A percentile compares a stretch with the other conserved stretches of the same genome.
Evolutionary conservation across 169 alveolate genomes (phyloP).

Genomic region (Besnoitia besnoiti): DNA sequence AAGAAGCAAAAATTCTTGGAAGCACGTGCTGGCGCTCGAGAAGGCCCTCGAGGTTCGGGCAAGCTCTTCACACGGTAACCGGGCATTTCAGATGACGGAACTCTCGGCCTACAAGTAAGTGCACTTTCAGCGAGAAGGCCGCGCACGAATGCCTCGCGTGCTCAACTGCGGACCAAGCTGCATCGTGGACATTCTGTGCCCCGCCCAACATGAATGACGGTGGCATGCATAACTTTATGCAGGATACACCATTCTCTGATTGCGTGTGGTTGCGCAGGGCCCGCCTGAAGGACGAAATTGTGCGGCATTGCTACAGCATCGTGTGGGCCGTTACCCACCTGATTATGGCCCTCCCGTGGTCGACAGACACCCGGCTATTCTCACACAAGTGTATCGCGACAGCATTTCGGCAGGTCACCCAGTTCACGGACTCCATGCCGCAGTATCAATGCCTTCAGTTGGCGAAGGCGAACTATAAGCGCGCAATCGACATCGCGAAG

Average conservation of each 20-base stretch:
- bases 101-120: not conserved
- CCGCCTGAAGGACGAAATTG: not conserved
- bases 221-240: not conserved
- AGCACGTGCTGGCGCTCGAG: conserved; percentile 10
- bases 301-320: conserved; percentile 11
- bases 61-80: not conserved
- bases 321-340: conserved; percentile 11
- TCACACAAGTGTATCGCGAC: conserved; percentile 5
- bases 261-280: not conserved
- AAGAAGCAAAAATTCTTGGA: not conserved
- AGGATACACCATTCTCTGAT: not conserved
- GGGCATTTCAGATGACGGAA: not conserved
- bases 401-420: conserved; percentile 27
- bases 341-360: not conserved
- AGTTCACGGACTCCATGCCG: conserved; percentile 9
- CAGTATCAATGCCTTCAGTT: conserved; percentile 35
- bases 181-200: no score
- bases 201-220: no score
- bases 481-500: not conserved
- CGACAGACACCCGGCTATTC: not conserved
- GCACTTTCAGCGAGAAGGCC: no score
- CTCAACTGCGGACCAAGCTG: no score
- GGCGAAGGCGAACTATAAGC: not conserved
- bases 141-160: no score
- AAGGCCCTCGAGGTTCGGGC: not conserved